phyloP scores from a whole-genome alignment of 2,329 filamentous ascomycete genomes.

The Colletotrichum sojae region DNA sequence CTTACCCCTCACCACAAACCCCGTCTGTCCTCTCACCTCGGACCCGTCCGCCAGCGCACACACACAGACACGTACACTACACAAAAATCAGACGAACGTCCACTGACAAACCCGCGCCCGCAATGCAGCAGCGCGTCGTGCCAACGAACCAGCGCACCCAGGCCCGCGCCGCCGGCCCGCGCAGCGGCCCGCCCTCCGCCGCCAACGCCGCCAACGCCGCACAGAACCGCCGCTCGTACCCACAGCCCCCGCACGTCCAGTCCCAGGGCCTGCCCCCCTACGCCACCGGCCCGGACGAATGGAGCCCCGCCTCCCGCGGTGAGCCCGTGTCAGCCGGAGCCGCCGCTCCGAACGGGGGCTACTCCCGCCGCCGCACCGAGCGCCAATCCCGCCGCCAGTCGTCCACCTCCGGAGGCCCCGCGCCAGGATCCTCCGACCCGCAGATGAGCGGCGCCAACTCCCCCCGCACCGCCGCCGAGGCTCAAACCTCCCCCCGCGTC shows the following conservation, averaged over 20 bases:
- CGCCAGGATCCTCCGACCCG: background rate
- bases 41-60: background rate
- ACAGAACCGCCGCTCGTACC: slow-evolving; percentile 34
- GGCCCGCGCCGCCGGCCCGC: slow-evolving; percentile 33
- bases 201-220: slow-evolving; percentile 38
- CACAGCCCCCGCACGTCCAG: slow-evolving; percentile 29
- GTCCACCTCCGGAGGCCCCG: slow-evolving; percentile 22
- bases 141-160: slow-evolving; percentile 28
- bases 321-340: background rate
- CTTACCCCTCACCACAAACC: background rate
- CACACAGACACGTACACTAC: background rate
- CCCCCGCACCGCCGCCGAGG: slow-evolving; percentile 6
- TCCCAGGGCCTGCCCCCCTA: slow-evolving; percentile 35
- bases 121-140: slow-evolving; percentile 36
- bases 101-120: slow-evolving; percentile 11
- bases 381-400: slow-evolving; percentile 40
- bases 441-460: slow-evolving; percentile 26
- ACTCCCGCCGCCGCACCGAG: slow-evolving; percentile 37
- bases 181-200: slow-evolving; percentile 30
- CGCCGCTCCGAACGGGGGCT: slow-evolving; percentile 6
- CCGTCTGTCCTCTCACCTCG: background rate
- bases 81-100: slow-evolving; percentile 6
- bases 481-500: background rate
- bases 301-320: slow-evolving; percentile 26
- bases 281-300: slow-evolving; percentile 29